Evolutionary conservation across 1,139 yeast genomes (phyloP).

Genomic region (Meyerozyma athensensis): DNA sequence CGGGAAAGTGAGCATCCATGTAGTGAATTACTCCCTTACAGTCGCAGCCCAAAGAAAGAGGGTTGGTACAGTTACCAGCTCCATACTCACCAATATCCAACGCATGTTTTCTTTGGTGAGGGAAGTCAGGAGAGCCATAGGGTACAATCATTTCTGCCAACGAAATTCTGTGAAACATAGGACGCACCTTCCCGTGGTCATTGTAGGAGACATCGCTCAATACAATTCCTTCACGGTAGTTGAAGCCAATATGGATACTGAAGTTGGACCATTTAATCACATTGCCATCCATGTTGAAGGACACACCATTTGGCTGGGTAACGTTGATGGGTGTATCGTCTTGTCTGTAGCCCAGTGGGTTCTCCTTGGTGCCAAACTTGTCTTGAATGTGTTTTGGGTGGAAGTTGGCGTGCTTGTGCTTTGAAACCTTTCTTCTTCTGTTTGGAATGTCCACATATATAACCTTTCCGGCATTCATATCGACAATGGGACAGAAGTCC

Average conservation of each 20-base stretch:
- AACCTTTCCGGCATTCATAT: constrained; percentile 64
- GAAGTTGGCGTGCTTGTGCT: constrained; percentile 63
- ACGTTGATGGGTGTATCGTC: constrained; percentile 59
- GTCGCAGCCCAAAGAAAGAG: constrained; percentile 74
- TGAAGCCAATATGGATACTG: constrained; percentile 74
- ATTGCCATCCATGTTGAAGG: constrained; percentile 65
- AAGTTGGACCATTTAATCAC: constrained; percentile 74
- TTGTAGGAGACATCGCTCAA: constrained; percentile 68
- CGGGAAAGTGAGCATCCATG: constrained; percentile 68
- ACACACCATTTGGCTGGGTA: constrained; percentile 78
- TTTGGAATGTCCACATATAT: constrained; percentile 71
- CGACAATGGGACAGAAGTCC: constrained; percentile 80
- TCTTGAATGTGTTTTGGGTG: constrained; percentile 60
- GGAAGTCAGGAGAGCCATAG: constrained; percentile 73
- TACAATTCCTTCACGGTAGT: constrained; percentile 81
- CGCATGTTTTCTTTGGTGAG: constrained; percentile 82
- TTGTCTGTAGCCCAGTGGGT: constrained; percentile 52
- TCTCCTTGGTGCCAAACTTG: constrained; percentile 49
- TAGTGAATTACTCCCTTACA: constrained; percentile 83
- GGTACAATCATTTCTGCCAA: constrained; percentile 83
- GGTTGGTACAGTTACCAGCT: constrained; percentile 81
- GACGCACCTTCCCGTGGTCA: constrained; percentile 67
- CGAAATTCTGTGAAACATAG: constrained; percentile 74
- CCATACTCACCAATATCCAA: constrained; percentile 85
- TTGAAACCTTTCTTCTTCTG: constrained; percentile 67